phyloP scores from a whole-genome alignment of 2,329 filamentous ascomycete species.

The Thielaviopsis euricoi region DNA sequence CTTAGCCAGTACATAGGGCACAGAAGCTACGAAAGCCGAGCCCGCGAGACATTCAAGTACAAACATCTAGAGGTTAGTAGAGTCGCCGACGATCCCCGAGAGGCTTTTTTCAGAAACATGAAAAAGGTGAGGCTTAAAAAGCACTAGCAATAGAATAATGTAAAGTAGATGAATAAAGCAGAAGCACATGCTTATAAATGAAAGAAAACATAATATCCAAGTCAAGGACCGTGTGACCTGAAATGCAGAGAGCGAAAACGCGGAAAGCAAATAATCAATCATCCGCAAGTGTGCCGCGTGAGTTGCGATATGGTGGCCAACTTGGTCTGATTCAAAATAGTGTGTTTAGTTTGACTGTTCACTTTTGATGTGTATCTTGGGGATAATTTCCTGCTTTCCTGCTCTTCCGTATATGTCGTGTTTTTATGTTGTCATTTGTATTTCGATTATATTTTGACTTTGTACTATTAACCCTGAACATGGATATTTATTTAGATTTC shows the following conservation, averaged over 20 bases:
- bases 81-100: neutral
- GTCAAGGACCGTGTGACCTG: neutral
- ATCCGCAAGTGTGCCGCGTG: neutral
- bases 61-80: neutral
- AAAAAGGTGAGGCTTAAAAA: neutral
- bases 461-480: neutral
- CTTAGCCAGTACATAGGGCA: neutral
- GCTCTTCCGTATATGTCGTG: no score
- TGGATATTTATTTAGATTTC: neutral
- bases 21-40: neutral
- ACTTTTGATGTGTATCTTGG: neutral
- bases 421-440: no score
- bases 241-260: neutral
- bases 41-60: slow-evolving; percentile 1
- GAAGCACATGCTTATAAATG: neutral
- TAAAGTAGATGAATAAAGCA: neutral
- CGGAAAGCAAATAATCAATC: neutral
- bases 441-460: no score
- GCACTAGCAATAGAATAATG: neutral
- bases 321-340: neutral
- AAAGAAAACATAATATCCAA: neutral
- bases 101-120: neutral
- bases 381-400: no score
- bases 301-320: neutral
- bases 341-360: neutral